These are phyloP conservation scores for Penicillium sp. DNA, from an alignment of 2,329 filamentous ascomycete species.

Conservation along the genomic window DNA sequence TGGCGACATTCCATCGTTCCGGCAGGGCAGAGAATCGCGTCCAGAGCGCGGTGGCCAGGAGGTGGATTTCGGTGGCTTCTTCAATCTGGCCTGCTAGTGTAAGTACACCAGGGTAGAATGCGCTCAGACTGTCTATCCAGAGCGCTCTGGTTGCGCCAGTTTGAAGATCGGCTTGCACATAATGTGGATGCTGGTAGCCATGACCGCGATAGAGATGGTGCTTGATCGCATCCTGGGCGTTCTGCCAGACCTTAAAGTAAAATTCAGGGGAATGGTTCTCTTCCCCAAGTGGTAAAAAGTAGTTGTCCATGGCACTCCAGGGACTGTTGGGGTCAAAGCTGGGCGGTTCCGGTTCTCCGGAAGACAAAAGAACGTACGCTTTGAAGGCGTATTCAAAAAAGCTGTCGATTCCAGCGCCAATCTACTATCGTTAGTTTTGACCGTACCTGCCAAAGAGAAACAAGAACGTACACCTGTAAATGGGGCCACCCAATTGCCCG, in stretches of 20 bases:
- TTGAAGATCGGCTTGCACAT: slow-evolving; percentile 81
- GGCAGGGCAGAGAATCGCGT: slow-evolving; percentile 90
- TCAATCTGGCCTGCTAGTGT: slow-evolving; percentile 83
- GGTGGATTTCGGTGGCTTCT: slow-evolving; percentile 83
- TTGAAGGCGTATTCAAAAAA: slow-evolving; percentile 99
- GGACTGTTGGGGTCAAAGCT: slow-evolving; percentile 35
- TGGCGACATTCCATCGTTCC: slow-evolving; percentile 86
- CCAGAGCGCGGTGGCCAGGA: slow-evolving; percentile 91
- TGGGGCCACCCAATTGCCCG: slow-evolving; percentile 79
- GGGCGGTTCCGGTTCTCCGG: slow-evolving; percentile 50
- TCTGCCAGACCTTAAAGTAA: slow-evolving; percentile 79
- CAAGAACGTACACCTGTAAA: slow-evolving; percentile 63
- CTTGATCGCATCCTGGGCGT: slow-evolving; percentile 81
- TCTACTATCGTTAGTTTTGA: slow-evolving; percentile 37
- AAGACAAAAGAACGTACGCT: slow-evolving; percentile 83
- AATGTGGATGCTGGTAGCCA: slow-evolving; percentile 80
- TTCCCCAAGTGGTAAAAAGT: slow-evolving; percentile 60
- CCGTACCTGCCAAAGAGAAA: not conserved
- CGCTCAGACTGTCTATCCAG: slow-evolving; percentile 95
- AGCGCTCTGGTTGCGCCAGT: slow-evolving; percentile 85
- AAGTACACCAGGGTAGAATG: slow-evolving; percentile 89
- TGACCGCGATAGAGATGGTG: slow-evolving; percentile 79
- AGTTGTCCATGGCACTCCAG: slow-evolving; percentile 55
- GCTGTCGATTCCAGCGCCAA: slow-evolving; percentile 93
- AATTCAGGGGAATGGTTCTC: slow-evolving; percentile 69